Evolutionary conservation across 345 rosid species (phyloP).

Genomic region (Salix udensis): DNA sequence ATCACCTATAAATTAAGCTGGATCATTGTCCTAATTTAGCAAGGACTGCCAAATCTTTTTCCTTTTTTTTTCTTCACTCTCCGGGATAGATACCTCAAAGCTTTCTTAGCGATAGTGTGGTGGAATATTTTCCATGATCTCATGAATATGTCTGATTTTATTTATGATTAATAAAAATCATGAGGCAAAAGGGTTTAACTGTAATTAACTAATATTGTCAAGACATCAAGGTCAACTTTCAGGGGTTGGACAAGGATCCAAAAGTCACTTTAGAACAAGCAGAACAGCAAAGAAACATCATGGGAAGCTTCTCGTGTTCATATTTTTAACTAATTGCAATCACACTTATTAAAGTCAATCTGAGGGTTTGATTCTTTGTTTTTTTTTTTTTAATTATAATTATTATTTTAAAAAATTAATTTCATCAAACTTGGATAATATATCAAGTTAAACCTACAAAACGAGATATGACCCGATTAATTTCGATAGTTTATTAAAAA

Average conservation of each 20-base stretch:
- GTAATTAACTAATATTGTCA: not conserved
- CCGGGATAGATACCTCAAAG: not conserved
- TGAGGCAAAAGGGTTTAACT: not conserved
- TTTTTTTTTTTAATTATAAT: no score
- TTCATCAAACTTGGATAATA: no score
- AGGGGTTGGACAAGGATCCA: not conserved
- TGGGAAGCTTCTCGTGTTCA: not conserved
- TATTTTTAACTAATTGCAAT: not conserved
- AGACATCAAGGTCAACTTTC: not conserved
- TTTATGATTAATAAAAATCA: not conserved
- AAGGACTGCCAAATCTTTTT: not conserved
- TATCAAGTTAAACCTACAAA: no score
- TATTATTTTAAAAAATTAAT: no score
- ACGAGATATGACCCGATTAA: no score
- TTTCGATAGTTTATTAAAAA: no score
- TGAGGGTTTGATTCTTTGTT: no score
- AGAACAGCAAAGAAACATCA: not conserved
- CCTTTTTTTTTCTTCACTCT: not conserved
- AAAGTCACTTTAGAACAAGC: not conserved
- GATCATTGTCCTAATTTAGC: not conserved
- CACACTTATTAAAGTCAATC: no score
- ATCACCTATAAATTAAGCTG: not conserved
- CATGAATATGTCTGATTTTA: not conserved
- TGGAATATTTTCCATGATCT: not conserved
- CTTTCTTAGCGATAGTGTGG: not conserved